Evolutionary conservation across 108 stramenopile genomes (phyloP), one percentile per base, ranked within the genome.

Genomic region (Cylindrotheca closterium): DNA sequence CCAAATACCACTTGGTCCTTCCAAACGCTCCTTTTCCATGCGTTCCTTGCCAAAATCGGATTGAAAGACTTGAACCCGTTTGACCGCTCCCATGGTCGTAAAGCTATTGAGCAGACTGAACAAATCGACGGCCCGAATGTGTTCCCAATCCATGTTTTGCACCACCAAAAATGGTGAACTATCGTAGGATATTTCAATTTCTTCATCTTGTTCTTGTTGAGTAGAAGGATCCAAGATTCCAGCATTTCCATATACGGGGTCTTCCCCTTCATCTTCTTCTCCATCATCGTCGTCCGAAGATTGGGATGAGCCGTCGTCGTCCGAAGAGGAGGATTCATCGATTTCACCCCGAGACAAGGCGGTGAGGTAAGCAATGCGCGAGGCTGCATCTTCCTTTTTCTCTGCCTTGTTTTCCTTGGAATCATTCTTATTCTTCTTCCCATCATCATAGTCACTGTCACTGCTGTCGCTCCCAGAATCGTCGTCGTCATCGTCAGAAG

Each of bases 331-430:
- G 12, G 91, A 87, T 5, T 66, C 81, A 52, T 74, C 80, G 7
- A 95, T 58, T 68, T 98, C 94, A 29, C 97, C 97, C 26, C 97
- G 74, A 8, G 97, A 94, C 10, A 98, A 74, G 21, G 91, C 92
- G 47, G 83, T 98, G 46, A 98, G 78, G 69, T 96, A 98, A 23
- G 92, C 92, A 51, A 96, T 92, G 28, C 97, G 67, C 56, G 92
- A 91, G 29, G 80, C 82, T 51, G 89, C 87, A 62, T 87, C 87
- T 47, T 77, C 74, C 19, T 51, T 53, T 51, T 71, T 63, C 24
- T 70, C 55, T 17, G 42, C 55, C 47, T 67, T 53, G 0, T 55
- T 55, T 2, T 54, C 21, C 21, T 61, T 55, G 7, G 77, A 63
- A 10, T 24, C 46, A 17, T 57, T 46, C 4, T 32, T 46, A 30